Base-by-base conservation (phyloP, 192 early-diverging fungal genomes). In the Coemansia reversa region DNA sequence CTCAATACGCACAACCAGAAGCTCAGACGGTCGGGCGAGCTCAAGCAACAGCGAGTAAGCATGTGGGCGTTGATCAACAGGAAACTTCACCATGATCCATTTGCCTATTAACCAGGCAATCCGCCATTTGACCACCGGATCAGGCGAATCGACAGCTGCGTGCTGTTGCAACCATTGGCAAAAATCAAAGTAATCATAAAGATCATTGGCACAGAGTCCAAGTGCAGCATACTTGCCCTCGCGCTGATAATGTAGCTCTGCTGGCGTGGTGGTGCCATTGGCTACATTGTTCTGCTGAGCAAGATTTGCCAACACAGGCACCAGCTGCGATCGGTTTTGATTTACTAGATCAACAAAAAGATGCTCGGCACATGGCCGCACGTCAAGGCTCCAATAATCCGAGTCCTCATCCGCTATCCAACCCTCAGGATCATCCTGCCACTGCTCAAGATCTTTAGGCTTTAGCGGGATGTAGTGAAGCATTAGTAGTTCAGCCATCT, bases 341-440 rank as follows among this genome's bases (percentile, higher is more conserved):
- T 84, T 83, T 23, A 95, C 78, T 16, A 97, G 58, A 63, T 90
- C 89, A 70, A 90, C 89, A 56, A 95, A 87, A 2, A 91, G 80
- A 48, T 89, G 92, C 76, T 95, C 92, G 3, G 93, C 87, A 65
- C 92, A 93, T 8, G 87, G 83, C 82, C 93, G 78, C 42, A 63
- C 69, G 58, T 89, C 88, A 74, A 89, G 94, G 67, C 87, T 88
- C 90, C 92, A 95, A 58, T 91, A 88, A 71, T 94, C 93, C 25
- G 89, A 83, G 51, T 93, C 92, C 25, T 92, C 88, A 22, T 90
- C 88, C 27, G 84, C 79, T 16, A 91, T 70, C 87, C 90, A 97
- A 2, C 80, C 85, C 75, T 97, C 95, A 5, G 95, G 92, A 64
- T 89, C 88, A 6, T 90, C 87, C 48, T 90, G 86, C 95, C 95